Base-by-base conservation (phyloP, 768 basidiomycete genomes). In the Hygrocybe punicea region DNA sequence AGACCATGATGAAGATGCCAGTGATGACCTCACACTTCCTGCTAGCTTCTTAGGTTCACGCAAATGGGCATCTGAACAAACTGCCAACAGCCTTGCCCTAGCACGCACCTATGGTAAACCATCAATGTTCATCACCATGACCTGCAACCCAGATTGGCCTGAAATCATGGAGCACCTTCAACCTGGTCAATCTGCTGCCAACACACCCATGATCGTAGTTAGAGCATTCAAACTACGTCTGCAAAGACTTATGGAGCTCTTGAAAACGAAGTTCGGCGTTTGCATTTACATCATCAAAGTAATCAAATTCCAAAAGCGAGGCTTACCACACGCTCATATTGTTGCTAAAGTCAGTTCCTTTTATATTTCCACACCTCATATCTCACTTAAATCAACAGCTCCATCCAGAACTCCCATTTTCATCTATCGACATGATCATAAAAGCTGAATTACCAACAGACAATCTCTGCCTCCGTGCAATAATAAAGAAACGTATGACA, bases 311-410 rank as follows among this genome's bases (percentile, higher is more conserved):
- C n/a, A n/a, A n/a, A n/a, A n/a, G n/a, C n/a, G n/a, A n/a, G n/a
- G n/a, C n/a, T n/a, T n/a, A n/a, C n/a, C n/a, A n/a, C n/a, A n/a
- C n/a, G n/a, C n/a, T n/a, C n/a, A n/a, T 73, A n/a, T 75, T 75
- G 0, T n/a, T 16, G 0, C 53, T 61, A 0, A 7, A 11, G 69
- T 80, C 6, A 64, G 74, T 59, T 78, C 78, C 55, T 75, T 77
- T 47, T 78, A 79, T 51, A 65, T 70, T 1, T 75, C 76, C 1
- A 58, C 78, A 0, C 76, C 76, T 1, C 76, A 79, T 60, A 68
- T 69, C n/a, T 0, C 78, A 79, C 73, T 77, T 44, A 60, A 79
- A 19, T 45, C 75, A 57, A 74, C 71, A 51, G 37, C 23, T n/a
- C 8, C 11, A 46, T 13, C 19, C 13, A 21, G 19, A 11, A 8